These are phyloP conservation scores for Aspergillus flavus DNA, from an alignment of 2,329 filamentous ascomycete species.

Conservation along the genomic window DNA sequence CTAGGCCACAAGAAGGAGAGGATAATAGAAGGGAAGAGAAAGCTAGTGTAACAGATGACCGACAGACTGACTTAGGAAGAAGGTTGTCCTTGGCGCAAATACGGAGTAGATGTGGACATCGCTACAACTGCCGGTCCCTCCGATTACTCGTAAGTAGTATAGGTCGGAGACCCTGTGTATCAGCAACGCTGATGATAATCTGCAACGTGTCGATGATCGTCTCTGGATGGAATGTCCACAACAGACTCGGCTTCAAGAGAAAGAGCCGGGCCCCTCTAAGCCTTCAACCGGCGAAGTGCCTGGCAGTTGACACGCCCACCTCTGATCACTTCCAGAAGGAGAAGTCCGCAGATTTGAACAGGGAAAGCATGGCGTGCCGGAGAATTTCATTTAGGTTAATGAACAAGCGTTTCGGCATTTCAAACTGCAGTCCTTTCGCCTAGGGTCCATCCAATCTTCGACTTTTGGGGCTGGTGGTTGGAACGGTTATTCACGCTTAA, in stretches of 20 bases:
- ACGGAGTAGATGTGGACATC: background rate
- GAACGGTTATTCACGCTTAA: constrained; percentile 8
- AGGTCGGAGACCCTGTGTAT: background rate
- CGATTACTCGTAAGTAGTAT: background rate
- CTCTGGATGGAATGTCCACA: background rate
- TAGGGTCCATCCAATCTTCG: constrained; percentile 9
- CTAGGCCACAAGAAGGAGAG: background rate
- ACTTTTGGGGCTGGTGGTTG: constrained; percentile 4
- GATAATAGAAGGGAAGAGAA: background rate
- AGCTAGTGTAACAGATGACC: background rate
- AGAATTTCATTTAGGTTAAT: constrained; percentile 17
- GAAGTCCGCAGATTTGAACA: constrained; percentile 21
- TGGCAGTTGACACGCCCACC: constrained; percentile 18
- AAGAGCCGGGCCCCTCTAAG: background rate
- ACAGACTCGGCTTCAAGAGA: constrained; percentile 3
- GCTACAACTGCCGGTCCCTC: background rate
- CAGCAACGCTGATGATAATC: background rate
- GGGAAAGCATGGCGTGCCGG: constrained; percentile 17
- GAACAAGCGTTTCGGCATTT: constrained; percentile 17
- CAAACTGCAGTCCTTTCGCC: constrained; percentile 11
- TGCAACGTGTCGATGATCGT: background rate
- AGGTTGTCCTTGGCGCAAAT: constrained; percentile 14
- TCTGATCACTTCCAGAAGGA: constrained; percentile 28
- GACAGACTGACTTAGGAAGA: constrained; percentile 8
- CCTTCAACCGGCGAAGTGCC: constrained; percentile 14